Percentiles rank a stretch among this genome's conserved stretches.
Evolutionary conservation across 495 filamentous ascomycete genomes (phyloP).

Genomic region (Schizothecium vesticola): DNA sequence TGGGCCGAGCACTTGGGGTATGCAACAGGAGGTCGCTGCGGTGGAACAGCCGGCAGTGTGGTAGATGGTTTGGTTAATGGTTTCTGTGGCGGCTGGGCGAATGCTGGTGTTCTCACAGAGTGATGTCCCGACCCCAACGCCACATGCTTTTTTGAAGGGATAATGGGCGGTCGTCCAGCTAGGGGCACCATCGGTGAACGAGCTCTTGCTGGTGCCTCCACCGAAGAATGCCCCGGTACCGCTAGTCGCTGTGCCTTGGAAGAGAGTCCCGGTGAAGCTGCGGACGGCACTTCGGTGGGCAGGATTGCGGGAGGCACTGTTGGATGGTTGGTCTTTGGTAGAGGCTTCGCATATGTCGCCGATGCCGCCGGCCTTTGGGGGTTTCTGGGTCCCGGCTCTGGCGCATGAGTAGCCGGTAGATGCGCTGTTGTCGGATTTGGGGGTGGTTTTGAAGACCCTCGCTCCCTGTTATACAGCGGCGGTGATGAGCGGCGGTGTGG

Average conservation of each 20-base stretch:
- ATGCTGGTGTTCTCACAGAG: no score
- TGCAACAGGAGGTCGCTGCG: background rate
- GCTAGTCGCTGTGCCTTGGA: no score
- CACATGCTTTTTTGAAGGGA: no score
- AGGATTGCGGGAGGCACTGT: no score
- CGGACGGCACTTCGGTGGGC: no score
- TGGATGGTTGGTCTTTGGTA: no score
- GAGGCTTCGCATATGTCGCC: no score
- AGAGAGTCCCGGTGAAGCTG: no score
- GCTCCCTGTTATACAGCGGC: background rate
- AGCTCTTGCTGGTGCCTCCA: no score
- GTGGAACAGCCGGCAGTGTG: background rate
- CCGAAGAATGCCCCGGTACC: no score
- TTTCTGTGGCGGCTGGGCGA: background rate
- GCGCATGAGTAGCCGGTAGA: background rate
- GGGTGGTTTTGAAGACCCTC: background rate
- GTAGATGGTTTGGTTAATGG: background rate
- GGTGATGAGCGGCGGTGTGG: background rate
- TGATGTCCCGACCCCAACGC: no score
- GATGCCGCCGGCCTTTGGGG: background rate
- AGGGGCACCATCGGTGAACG: no score
- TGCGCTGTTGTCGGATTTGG: background rate
- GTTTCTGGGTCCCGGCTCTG: background rate
- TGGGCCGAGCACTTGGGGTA: background rate
- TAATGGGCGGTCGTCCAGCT: background rate